Conservation (phyloP, 164 flowering plant species). For the Liriodendron chinense region DNA sequence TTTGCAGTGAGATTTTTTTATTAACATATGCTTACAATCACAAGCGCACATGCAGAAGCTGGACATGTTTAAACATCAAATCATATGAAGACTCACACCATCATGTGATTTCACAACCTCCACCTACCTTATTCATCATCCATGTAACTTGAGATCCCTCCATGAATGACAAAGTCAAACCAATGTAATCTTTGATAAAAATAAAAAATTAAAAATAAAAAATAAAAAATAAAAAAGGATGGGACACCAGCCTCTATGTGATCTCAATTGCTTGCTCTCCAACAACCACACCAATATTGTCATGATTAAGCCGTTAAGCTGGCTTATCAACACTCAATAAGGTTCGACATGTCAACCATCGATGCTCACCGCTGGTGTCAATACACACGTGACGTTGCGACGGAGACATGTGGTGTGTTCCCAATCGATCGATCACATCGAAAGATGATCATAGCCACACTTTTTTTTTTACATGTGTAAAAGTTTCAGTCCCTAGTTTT, state of each 20-base stretch:
- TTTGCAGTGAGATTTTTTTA: too few species aligned
- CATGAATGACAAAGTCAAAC: background rate
- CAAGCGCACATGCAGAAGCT: background rate
- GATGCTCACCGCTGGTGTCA: too few species aligned
- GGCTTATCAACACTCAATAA: background rate
- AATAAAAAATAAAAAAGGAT: too few species aligned
- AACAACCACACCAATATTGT: background rate
- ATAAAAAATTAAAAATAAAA: too few species aligned
- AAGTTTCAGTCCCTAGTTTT: too few species aligned
- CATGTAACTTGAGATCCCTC: background rate
- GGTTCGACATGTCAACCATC: background rate
- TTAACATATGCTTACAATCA: background rate
- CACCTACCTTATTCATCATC: background rate
- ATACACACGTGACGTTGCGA: background rate
- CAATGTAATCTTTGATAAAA: background rate
- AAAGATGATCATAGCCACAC: background rate
- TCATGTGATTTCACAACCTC: background rate
- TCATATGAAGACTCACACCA: background rate
- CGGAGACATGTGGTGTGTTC: background rate
- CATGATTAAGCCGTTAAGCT: background rate
- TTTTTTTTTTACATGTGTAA: background rate
- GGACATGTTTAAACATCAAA: background rate
- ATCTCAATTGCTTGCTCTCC: background rate
- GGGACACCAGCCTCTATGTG: background rate
- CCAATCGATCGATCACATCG: background rate